These are phyloP conservation scores for Ophiostoma novo-ulmi DNA, from an alignment of 2,329 filamentous ascomycete species.

Conservation along the genomic window DNA sequence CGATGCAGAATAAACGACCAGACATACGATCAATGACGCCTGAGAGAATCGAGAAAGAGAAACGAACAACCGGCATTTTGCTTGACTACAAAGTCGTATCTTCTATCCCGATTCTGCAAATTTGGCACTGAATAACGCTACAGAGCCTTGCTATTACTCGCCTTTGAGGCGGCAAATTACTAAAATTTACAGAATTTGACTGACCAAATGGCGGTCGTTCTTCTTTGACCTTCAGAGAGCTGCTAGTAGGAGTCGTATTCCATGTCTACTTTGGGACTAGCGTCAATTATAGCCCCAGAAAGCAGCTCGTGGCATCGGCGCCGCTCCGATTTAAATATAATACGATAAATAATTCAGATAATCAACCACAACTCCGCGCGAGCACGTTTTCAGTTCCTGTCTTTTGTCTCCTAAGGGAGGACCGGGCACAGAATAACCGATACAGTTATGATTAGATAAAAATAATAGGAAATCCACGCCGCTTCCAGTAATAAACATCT, in stretches of 20 bases:
- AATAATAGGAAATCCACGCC: not conserved
- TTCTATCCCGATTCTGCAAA: conserved; percentile 19
- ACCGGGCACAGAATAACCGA: not conserved
- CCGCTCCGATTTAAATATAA: not conserved
- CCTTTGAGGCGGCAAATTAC: not conserved
- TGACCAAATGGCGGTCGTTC: not conserved
- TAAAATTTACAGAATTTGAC: not conserved
- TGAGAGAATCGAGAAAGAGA: conserved; percentile 9
- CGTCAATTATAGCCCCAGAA: not conserved
- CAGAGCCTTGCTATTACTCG: conserved; percentile 8
- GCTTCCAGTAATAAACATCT: conserved; percentile 9
- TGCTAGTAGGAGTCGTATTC: conserved; percentile 3
- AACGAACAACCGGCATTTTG: not conserved
- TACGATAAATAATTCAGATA: not conserved
- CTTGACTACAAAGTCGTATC: conserved; percentile 10
- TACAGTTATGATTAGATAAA: not conserved
- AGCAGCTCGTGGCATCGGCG: not conserved
- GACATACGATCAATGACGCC: not conserved
- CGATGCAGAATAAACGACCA: not conserved
- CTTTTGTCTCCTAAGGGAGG: not conserved
- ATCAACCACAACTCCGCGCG: not conserved
- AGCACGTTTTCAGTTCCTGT: not conserved
- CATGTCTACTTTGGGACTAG: not conserved
- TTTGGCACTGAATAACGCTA: not conserved
- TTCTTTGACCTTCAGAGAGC: not conserved